Base-by-base conservation (phyloP, 345 rosid species). In the Firmiana major region DNA sequence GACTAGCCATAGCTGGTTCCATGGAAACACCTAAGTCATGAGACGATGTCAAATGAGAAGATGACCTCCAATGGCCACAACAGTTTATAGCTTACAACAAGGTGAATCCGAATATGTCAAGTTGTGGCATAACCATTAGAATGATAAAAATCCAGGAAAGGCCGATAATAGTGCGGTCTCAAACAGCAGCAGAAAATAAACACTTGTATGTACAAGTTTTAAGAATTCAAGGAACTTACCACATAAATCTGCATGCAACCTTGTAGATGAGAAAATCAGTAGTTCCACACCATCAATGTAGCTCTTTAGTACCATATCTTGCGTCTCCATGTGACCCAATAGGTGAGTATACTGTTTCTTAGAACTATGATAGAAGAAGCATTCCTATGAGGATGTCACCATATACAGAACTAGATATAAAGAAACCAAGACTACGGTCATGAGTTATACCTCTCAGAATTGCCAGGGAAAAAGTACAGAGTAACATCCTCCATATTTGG, bases 381-480 rank as follows among this genome's bases (percentile, higher is more conserved):
- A 19, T 0, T n/a, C 12, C 0, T 8, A 9, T n/a, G 21, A 55
- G 5, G 26, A n/a, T 55, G 1, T 1, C 11, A 55, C 60, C 12
- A 7, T 55, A 55, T 55, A 21, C 26, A 21, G 7, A 54, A n/a
- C 26, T 55, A n/a, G 26, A 21, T 62, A 62, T 28, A 26, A 62
- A 24, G 40, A 28, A 60, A 62, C 16, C 40, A 74, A 9, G 10
- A 42, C 21, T 31, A 42, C 16, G 26, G 31, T 59, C 21, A 40
- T 12, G 40, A 45, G 59, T 10, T 55, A 28, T 75, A 78, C 86
- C 86, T 78, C 42, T 67, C 73, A 54, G 38, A 17, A 26, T 43
- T 78, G 42, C 40, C 63, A 55, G 86, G 82, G 73, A 73, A 73
- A 72, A 84, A 78, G 42, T 76, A 81, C 1, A 84, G 59, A 51